Conservation (phyloP, 2,329 filamentous ascomycete genomes). For the Cladobotryum mycophilum region DNA sequence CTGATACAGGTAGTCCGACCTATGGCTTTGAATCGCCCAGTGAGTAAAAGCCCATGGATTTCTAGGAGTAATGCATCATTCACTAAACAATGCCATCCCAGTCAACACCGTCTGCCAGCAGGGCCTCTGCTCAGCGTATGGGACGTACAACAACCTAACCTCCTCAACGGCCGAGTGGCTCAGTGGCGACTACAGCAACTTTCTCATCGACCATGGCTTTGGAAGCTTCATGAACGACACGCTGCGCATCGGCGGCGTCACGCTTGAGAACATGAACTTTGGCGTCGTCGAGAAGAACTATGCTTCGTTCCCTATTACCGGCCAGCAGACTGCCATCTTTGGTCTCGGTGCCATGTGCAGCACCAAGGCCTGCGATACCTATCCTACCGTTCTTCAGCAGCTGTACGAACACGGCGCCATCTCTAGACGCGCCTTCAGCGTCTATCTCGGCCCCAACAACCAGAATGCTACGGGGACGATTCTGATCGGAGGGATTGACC, state of each 20-base stretch:
- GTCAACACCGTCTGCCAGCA: constrained; percentile 9
- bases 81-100: neutral
- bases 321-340: constrained; percentile 10
- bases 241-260: constrained; percentile 5
- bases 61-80: neutral
- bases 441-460: constrained; percentile 11
- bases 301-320: constrained; percentile 1
- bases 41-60: neutral
- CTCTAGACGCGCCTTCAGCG: constrained; percentile 10
- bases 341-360: constrained; percentile 11
- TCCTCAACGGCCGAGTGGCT: constrained; percentile 9
- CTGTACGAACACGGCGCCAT: constrained; percentile 8
- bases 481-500: constrained; percentile 11
- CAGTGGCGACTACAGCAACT: constrained; percentile 6
- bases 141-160: constrained; percentile 12
- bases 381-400: constrained; percentile 9
- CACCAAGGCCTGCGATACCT: constrained; percentile 4
- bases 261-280: constrained; percentile 8
- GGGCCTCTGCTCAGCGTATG: constrained; percentile 9
- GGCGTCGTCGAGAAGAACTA: constrained; percentile 7
- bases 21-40: constrained; percentile 11
- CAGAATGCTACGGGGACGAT: constrained; percentile 1
- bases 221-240: constrained; percentile 13
- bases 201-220: constrained; percentile 10
- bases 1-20: constrained; percentile 13